Conservation (phyloP, 2,329 filamentous ascomycete species). For the Aspergillus hiratsukae region DNA sequence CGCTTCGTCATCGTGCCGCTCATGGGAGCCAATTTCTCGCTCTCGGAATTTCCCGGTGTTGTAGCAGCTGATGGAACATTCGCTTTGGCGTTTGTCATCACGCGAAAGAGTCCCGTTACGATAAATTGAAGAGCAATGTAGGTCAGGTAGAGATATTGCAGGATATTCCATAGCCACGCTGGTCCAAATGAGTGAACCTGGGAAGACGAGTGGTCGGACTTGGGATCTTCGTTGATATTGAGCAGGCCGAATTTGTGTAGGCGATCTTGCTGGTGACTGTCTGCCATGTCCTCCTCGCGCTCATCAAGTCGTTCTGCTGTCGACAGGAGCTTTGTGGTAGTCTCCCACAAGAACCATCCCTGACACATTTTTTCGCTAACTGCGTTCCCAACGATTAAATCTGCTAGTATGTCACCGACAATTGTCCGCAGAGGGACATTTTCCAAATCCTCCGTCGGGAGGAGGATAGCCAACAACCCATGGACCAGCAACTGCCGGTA, state of each 20-base stretch:
- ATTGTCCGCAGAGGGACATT: slow-evolving; percentile 80
- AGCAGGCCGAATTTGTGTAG: slow-evolving; percentile 57
- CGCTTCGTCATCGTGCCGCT: slow-evolving; percentile 34
- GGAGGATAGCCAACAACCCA: slow-evolving; percentile 72
- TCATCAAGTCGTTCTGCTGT: slow-evolving; percentile 32
- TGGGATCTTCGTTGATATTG: slow-evolving; percentile 29
- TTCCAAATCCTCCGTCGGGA: slow-evolving; percentile 88
- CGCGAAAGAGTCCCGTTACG: slow-evolving; percentile 60
- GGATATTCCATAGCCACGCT: slow-evolving; percentile 47
- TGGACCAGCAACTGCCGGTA: slow-evolving; percentile 89
- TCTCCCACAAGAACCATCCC: slow-evolving; percentile 84
- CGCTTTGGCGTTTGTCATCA: slow-evolving; percentile 59
- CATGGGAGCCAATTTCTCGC: slow-evolving; percentile 29
- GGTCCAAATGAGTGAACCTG: slow-evolving; percentile 31
- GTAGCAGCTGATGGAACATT: slow-evolving; percentile 23
- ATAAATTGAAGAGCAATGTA: slow-evolving; percentile 64
- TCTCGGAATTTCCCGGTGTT: slow-evolving; percentile 20
- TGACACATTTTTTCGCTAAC: slow-evolving; percentile 77
- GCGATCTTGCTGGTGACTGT: slow-evolving; percentile 35
- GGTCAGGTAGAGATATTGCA: slow-evolving; percentile 49
- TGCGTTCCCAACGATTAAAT: slow-evolving; percentile 80
- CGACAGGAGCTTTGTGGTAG: slow-evolving; percentile 66
- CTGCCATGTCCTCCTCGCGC: slow-evolving; percentile 22
- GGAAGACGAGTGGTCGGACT: slow-evolving; percentile 23
- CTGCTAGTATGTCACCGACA: slow-evolving; percentile 81